Evolutionary conservation across 169 alveolate species (phyloP).

Genomic region (Plasmodium yoelii): DNA sequence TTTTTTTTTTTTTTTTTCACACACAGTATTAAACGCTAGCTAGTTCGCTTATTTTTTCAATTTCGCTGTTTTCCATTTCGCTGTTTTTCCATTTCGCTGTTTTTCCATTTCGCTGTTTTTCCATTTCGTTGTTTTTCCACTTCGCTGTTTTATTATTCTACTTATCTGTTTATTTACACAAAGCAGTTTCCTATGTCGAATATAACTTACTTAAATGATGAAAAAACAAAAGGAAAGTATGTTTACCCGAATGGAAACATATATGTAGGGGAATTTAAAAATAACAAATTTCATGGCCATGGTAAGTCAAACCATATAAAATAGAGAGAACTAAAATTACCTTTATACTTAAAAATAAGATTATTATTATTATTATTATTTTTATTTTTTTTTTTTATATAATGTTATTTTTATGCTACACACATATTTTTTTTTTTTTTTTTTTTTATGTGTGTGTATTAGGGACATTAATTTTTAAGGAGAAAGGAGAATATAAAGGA

Average conservation of each 20-base stretch:
- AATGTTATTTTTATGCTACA: not conserved
- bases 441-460: not conserved
- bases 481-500: conserved; percentile 44
- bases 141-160: no score
- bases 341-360: no score
- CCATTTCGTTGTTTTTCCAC: no score
- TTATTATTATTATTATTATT: no score
- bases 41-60: no score
- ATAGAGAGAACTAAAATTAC: not conserved
- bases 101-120: no score
- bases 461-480: conserved; percentile 59
- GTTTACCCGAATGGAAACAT: conserved; percentile 62
- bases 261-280: conserved; percentile 53
- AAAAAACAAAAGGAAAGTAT: conserved; percentile 61
- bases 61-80: no score
- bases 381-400: no score
- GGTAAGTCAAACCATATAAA: not conserved
- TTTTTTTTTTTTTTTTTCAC: no score
- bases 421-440: conserved; percentile 1
- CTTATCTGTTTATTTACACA: no score
- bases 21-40: no score
- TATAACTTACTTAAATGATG: conserved; percentile 30
- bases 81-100: no score
- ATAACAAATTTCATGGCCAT: conserved; percentile 61
- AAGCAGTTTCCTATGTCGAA: conserved; percentile 17